Evolutionary conservation across 495 filamentous ascomycete species (phyloP).

Genomic region (Astrothelium subdiscretum): DNA sequence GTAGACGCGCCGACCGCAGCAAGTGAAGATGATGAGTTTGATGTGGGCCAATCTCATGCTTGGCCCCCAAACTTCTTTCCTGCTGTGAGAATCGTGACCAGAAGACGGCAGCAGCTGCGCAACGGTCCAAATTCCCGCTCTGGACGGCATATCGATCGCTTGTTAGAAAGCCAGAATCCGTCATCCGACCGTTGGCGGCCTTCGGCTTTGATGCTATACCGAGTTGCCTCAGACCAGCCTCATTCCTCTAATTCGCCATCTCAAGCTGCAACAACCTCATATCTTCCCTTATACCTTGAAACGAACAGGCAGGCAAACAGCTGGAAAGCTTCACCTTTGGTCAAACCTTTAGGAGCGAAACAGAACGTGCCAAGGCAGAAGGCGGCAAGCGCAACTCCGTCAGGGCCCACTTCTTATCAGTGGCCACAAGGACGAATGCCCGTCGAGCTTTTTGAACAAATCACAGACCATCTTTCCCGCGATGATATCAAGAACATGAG

Average conservation of each 20-base stretch:
- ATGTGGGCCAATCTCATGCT: neutral
- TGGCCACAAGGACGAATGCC: constrained; percentile 37
- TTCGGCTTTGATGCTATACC: neutral
- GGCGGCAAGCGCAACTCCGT: neutral
- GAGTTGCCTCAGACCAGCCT: neutral
- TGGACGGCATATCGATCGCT: neutral
- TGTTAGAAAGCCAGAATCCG: neutral
- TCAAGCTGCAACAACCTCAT: neutral
- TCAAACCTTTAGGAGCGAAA: neutral
- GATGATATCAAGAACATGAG: constrained; percentile 39
- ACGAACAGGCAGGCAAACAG: neutral
- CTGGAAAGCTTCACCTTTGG: neutral
- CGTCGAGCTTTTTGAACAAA: constrained; percentile 38
- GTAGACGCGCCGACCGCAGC: neutral
- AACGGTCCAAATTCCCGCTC: neutral
- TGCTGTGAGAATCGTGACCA: neutral
- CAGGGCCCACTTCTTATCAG: neutral
- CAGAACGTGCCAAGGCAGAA: neutral
- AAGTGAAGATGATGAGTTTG: neutral
- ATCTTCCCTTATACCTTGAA: neutral
- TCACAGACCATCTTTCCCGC: constrained; percentile 35
- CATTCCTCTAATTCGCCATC: neutral
- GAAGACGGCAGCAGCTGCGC: neutral
- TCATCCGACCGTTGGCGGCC: neutral
- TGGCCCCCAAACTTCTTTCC: neutral